Percentiles rank a stretch among this genome's conserved stretches.
phyloP scores from a whole-genome alignment of 768 basidiomycete species.

The Mycena vulgaris region DNA sequence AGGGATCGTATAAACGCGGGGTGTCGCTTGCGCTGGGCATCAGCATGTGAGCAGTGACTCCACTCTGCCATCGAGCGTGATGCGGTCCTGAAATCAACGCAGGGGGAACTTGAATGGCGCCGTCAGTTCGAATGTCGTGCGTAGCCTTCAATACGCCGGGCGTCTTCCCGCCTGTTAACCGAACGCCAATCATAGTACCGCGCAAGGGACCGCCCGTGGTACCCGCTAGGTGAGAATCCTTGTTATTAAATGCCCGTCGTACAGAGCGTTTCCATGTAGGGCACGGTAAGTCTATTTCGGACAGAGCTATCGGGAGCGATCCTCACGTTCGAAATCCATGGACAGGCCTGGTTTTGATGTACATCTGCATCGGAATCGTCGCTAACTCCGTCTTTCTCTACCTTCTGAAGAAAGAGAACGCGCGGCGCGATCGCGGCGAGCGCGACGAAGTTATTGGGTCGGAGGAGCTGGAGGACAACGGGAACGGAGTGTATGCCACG shows the following conservation, averaged over 20 bases:
- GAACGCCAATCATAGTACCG: slow-evolving; percentile 65
- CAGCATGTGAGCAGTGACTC: slow-evolving; percentile 52
- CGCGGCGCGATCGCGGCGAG: slow-evolving; percentile 73
- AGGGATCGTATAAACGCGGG: slow-evolving; percentile 82
- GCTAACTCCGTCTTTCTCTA: slow-evolving; percentile 65
- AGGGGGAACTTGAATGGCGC: slow-evolving; percentile 84
- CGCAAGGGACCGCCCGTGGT: slow-evolving; percentile 76
- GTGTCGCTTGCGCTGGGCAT: slow-evolving; percentile 81
- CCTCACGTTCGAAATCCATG: neutral
- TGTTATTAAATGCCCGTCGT: neutral
- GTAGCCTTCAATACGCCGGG: slow-evolving; percentile 43
- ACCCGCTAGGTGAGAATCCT: slow-evolving; percentile 62
- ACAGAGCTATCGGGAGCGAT: too few relatives aligned
- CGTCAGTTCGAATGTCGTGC: slow-evolving; percentile 82
- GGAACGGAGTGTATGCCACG: slow-evolving; percentile 68
- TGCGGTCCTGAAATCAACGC: neutral
- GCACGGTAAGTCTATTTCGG: slow-evolving; percentile 70
- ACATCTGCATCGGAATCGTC: slow-evolving; percentile 77
- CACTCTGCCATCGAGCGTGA: neutral
- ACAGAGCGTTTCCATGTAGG: slow-evolving; percentile 32
- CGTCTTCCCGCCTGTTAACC: neutral
- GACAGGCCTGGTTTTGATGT: slow-evolving; percentile 72
- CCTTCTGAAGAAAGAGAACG: slow-evolving; percentile 74
- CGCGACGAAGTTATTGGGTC: slow-evolving; percentile 80
- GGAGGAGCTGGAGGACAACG: slow-evolving; percentile 60